Percentiles rank a stretch among this genome's conserved stretches.
Evolutionary conservation across 768 basidiomycete genomes (phyloP).

Genomic region (Boletus vinaceobasis): DNA sequence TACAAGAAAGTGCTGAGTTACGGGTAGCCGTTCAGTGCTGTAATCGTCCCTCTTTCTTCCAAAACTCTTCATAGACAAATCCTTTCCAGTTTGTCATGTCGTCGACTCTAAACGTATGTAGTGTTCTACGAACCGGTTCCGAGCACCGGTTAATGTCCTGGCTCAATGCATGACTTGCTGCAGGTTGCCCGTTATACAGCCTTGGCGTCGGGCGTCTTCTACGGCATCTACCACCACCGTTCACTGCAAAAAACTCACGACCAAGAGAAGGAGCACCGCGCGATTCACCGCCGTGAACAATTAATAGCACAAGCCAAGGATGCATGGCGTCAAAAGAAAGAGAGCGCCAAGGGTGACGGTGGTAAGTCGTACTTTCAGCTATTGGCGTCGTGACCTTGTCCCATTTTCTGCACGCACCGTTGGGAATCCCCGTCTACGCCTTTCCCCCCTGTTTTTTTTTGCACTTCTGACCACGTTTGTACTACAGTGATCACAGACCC

Average conservation of each 20-base stretch:
- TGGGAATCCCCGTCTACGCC: not conserved
- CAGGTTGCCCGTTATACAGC: slow-evolving; percentile 96
- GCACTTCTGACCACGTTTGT: slow-evolving; percentile 10
- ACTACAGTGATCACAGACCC: slow-evolving; percentile 83
- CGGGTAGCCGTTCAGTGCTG: slow-evolving; percentile 12
- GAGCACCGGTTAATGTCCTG: not conserved
- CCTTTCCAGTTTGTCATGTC: slow-evolving; percentile 48
- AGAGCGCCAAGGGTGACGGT: slow-evolving; percentile 46
- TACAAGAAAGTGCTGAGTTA: slow-evolving; percentile 1
- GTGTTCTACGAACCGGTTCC: not conserved
- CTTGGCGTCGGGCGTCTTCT: slow-evolving; percentile 79
- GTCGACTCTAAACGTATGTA: slow-evolving; percentile 70
- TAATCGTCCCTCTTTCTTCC: slow-evolving; percentile 11
- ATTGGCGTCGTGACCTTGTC: not conserved
- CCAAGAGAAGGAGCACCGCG: slow-evolving; percentile 69
- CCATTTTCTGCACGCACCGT: not conserved
- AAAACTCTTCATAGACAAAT: slow-evolving; percentile 8
- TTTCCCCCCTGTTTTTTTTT: not conserved
- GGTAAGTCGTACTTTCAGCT: slow-evolving; percentile 43
- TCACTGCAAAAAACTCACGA: slow-evolving; percentile 83
- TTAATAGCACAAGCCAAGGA: slow-evolving; percentile 85
- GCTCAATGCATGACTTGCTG: not conserved
- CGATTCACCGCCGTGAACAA: slow-evolving; percentile 67
- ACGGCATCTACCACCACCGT: slow-evolving; percentile 90
- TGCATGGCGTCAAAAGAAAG: slow-evolving; percentile 82